phyloP scores from a whole-genome alignment of 352 stramenopile species.

The Globisporangium abappressorium region DNA sequence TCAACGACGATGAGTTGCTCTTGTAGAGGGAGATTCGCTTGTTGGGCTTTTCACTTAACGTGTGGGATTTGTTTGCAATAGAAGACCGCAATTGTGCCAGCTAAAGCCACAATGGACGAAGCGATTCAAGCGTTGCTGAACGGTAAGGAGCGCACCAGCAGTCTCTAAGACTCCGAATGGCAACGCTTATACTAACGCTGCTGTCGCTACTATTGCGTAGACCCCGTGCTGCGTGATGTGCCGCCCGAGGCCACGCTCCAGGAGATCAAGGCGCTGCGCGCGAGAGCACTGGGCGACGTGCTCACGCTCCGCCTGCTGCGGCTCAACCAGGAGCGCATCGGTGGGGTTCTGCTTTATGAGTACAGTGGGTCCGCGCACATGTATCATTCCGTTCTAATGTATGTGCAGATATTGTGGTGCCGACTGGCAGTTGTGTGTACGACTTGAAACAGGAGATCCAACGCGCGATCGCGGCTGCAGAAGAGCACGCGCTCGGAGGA shows the following conservation, averaged over 20 bases:
- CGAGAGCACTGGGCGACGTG: conserved; percentile 14
- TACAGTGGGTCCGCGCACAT: not conserved
- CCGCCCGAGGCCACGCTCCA: conserved; percentile 4
- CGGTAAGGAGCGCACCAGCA: not conserved
- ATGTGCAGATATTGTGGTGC: conserved; percentile 14
- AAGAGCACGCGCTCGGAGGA: not conserved
- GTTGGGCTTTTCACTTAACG: not conserved
- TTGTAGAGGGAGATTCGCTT: conserved; percentile 13
- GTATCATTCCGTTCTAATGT: not conserved
- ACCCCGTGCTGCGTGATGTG: conserved; percentile 19
- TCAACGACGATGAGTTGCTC: not conserved
- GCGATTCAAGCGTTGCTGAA: conserved; percentile 14
- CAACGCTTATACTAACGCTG: not conserved
- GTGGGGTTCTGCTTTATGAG: conserved; percentile 2
- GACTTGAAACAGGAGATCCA: conserved; percentile 15
- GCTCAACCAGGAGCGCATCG: conserved; percentile 14
- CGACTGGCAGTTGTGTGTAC: conserved; percentile 6
- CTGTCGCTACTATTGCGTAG: not conserved
- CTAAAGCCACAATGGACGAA: no score
- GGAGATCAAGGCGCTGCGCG: conserved; percentile 20
- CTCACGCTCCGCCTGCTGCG: conserved; percentile 18
- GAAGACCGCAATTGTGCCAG: no score
- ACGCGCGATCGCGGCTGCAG: not conserved
- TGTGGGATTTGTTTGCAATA: not conserved
- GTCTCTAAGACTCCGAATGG: not conserved